Conservation (phyloP, 2,329 filamentous ascomycete species). For the Coniochaeta prunicola region DNA sequence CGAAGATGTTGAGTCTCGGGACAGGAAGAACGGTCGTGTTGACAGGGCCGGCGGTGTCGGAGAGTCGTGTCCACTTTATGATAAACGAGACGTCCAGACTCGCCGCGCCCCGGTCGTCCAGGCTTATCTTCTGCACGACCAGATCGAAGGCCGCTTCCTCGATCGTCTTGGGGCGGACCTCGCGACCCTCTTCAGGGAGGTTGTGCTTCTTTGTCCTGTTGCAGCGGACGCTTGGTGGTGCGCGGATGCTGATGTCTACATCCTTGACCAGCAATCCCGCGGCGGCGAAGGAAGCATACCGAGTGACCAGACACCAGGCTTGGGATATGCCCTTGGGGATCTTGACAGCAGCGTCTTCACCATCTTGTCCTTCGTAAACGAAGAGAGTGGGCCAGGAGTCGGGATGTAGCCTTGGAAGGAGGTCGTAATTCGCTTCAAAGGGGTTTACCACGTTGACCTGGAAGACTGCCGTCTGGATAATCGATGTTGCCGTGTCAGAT, state of each 20-base stretch:
- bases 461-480: slow-evolving; percentile 64
- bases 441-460: slow-evolving; percentile 70
- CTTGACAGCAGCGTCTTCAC: slow-evolving; percentile 20
- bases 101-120: slow-evolving; percentile 76
- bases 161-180: slow-evolving; percentile 59
- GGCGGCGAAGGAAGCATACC: slow-evolving; percentile 68
- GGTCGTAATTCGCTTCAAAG: slow-evolving; percentile 88
- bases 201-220: slow-evolving; percentile 31
- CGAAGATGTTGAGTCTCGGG: slow-evolving; percentile 73
- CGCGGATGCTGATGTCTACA: slow-evolving; percentile 35
- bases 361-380: slow-evolving; percentile 39
- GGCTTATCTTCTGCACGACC: slow-evolving; percentile 63
- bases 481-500: slow-evolving; percentile 72
- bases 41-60: slow-evolving; percentile 17
- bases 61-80: slow-evolving; percentile 67
- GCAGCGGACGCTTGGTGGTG: slow-evolving; percentile 41
- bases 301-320: slow-evolving; percentile 70
- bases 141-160: slow-evolving; percentile 68
- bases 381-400: slow-evolving; percentile 88
- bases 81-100: slow-evolving; percentile 67
- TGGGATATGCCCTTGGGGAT: slow-evolving; percentile 61
- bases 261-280: slow-evolving; percentile 60
- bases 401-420: slow-evolving; percentile 69
- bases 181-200: slow-evolving; percentile 31
- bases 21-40: slow-evolving; percentile 67